Evolutionary conservation across 305 asterid species (phyloP).

Genomic region (Coffea humblotiana): DNA sequence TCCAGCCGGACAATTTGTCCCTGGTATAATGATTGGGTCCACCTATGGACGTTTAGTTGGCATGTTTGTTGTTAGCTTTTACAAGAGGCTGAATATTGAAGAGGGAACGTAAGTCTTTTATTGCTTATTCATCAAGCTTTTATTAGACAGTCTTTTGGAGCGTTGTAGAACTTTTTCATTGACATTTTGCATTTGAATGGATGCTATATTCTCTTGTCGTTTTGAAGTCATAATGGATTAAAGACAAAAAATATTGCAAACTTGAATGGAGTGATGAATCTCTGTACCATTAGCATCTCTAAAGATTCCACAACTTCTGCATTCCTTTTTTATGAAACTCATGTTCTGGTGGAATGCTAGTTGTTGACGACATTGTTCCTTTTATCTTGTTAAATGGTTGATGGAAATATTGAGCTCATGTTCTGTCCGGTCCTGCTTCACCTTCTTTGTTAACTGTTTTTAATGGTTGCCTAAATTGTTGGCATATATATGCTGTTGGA

Average conservation of each 20-base stretch:
- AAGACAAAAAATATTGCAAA: not conserved
- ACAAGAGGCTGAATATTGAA: conserved; percentile 76
- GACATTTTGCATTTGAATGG: not conserved
- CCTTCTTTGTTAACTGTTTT: not conserved
- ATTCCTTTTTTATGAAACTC: not conserved
- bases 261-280: not conserved
- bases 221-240: not conserved
- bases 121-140: conserved; percentile 5
- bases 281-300: not conserved
- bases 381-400: not conserved
- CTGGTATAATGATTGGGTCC: conserved; percentile 98
- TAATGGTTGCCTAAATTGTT: not conserved
- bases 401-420: not conserved
- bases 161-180: not conserved
- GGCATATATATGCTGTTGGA: conserved; percentile 14
- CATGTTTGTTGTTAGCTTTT: conserved; percentile 91
- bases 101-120: conserved; percentile 92
- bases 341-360: not conserved
- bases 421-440: not conserved
- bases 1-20: conserved; percentile 98
- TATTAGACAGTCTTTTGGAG: not conserved
- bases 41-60: conserved; percentile 98
- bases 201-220: not conserved
- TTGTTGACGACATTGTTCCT: not conserved
- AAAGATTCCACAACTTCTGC: not conserved